phyloP scores from a whole-genome alignment of 306 rosid species.

The Rosa persica region DNA sequence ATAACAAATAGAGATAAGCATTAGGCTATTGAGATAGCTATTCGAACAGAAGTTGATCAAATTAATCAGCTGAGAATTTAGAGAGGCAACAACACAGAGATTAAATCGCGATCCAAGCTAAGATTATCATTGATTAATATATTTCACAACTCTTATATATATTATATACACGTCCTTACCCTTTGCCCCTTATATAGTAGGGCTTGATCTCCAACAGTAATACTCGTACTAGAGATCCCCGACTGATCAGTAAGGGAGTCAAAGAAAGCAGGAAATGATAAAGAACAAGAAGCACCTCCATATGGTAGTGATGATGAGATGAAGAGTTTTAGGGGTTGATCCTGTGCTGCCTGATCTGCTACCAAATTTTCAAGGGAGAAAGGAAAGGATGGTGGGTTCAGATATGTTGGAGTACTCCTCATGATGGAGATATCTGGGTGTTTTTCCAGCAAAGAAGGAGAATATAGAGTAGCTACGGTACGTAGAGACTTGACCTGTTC shows the following conservation, averaged over 20 bases:
- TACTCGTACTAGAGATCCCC: slow-evolving; percentile 7
- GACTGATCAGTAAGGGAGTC: slow-evolving; percentile 34
- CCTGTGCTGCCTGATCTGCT: slow-evolving; percentile 24
- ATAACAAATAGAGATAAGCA: neutral
- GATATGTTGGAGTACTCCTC: slow-evolving; percentile 52
- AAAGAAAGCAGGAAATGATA: slow-evolving; percentile 32
- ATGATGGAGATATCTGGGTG: neutral
- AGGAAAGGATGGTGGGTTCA: slow-evolving; percentile 45
- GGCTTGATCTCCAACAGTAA: slow-evolving; percentile 22
- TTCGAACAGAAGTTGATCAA: neutral
- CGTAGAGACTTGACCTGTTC: neutral
- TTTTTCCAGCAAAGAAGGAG: neutral
- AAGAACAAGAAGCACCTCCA: slow-evolving; percentile 35
- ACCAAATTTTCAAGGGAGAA: slow-evolving; percentile 15
- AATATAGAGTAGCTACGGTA: too few species aligned
- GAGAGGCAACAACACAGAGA: neutral
- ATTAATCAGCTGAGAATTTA: neutral
- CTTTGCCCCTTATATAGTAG: slow-evolving; percentile 27
- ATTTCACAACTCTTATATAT: neutral
- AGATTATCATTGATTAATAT: neutral
- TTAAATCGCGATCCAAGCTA: neutral
- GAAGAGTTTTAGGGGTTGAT: slow-evolving; percentile 36
- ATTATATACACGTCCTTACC: slow-evolving; percentile 29
- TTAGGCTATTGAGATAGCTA: neutral
- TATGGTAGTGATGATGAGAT: slow-evolving; percentile 8